Percentiles rank a stretch among this genome's conserved stretches.
Evolutionary conservation across 345 rosid species (phyloP).

Genomic region (Sonneratia caseolaris): DNA sequence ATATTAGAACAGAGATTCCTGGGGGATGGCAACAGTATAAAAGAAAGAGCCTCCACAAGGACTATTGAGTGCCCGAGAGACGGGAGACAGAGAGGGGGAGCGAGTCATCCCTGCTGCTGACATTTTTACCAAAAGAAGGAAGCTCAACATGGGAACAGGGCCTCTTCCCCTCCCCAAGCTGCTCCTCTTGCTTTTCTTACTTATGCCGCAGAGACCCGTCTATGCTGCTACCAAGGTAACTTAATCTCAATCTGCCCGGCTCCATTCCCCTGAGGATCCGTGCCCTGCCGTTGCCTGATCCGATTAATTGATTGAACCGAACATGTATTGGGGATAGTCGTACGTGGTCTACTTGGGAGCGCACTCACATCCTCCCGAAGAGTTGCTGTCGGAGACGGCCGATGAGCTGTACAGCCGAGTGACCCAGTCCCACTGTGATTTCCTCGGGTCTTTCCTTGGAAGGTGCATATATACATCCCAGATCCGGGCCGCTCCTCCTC

Average conservation of each 20-base stretch:
- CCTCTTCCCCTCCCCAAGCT: not conserved
- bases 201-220: constrained; percentile 17
- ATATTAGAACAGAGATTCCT: too few species aligned
- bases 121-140: not conserved
- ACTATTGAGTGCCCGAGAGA: too few species aligned
- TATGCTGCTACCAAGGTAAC: constrained; percentile 39
- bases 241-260: constrained; percentile 1
- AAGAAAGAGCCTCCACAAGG: too few species aligned
- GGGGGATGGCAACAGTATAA: too few species aligned
- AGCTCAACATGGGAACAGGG: not conserved
- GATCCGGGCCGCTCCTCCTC: not conserved
- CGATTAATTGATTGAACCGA: not conserved
- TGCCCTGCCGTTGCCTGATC: not conserved
- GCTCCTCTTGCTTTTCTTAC: constrained; percentile 19
- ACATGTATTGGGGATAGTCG: constrained; percentile 13
- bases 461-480: constrained; percentile 24
- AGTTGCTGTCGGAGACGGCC: constrained; percentile 15
- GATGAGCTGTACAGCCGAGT: constrained; percentile 24
- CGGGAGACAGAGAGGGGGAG: not conserved
- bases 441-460: constrained; percentile 60
- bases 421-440: constrained; percentile 41
- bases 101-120: not conserved
- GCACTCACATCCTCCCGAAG: constrained; percentile 42
- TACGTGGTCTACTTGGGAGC: constrained; percentile 75
- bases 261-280: not conserved